Base-by-base conservation (phyloP, 257 asterid genomes). In the Solanum etuberosum region DNA sequence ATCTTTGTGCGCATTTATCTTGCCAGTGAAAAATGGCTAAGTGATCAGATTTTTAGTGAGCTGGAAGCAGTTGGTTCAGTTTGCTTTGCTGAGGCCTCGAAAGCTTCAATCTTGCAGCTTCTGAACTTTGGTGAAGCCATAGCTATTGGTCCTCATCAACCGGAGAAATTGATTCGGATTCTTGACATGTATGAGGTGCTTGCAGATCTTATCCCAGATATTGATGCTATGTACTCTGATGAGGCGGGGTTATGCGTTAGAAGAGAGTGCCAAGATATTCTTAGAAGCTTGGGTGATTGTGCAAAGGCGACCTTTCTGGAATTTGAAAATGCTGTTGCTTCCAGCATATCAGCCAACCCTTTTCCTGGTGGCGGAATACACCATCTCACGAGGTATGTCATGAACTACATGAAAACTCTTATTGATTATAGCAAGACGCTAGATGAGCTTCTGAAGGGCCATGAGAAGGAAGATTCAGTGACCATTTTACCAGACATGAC, bases 101-200 rank as follows among this genome's bases (percentile, higher is more conserved):
- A 91, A 68, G 86, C 98, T 31, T 92, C 97, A 2, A 73, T 94
- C 10, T 71, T 94, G 92, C 97, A 93, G 90, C 98, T 97, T 59
- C 88, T 97, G 86, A 93, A 93, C 74, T 95, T 97, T 74, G 92
- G 94, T 23, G 98, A 94, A 74, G 99, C 98, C 83, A 91, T 97
- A 48, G 91, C 99, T 59, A 92, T 97, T 9, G 96, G 98, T 29
- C 97, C 98, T 67, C 97, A 91, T 42, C 94, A 93, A 65, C 99
- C 99, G 0, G 99, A 97, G 73, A 94, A 95, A 91, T 72, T 97
- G 92, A 91, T 94, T 38, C 92, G 98, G 88, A 90, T 97, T 85
- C 98, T 97, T 16, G 96, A 94, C 90, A 94, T 95, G 98, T 93
- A 95, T 25, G 99, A 97, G 91, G 96, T 94, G 59, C 96, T 95